Conservation (phyloP, 257 asterid species). For the Scutellaria minor region DNA sequence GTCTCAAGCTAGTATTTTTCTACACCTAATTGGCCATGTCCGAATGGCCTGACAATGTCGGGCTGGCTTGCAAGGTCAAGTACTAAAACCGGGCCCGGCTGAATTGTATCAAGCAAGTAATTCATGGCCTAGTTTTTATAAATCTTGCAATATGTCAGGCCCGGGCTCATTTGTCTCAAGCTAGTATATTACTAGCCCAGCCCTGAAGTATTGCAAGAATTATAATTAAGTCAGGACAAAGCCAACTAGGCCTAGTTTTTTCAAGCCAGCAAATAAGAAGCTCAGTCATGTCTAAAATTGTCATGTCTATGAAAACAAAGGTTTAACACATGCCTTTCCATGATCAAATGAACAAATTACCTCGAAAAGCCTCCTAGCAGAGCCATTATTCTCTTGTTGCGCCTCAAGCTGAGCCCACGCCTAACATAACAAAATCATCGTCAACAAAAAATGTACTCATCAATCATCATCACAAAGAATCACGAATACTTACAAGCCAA, state of each 20-base stretch:
- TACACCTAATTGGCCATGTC: too few relatives aligned
- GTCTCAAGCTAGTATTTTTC: not conserved
- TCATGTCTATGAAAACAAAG: not conserved
- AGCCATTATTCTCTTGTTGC: slow-evolving; percentile 61
- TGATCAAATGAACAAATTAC: slow-evolving; percentile 35
- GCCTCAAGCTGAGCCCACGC: slow-evolving; percentile 99
- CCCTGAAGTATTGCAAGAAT: not conserved
- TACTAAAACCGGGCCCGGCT: not conserved
- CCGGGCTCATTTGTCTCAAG: not conserved
- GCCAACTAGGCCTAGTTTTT: not conserved
- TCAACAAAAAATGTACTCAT: not conserved
- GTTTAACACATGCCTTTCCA: not conserved
- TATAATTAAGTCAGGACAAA: too few relatives aligned
- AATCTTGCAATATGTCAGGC: too few relatives aligned
- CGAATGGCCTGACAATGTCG: too few relatives aligned
- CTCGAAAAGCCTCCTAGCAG: slow-evolving; percentile 85
- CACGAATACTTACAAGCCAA: slow-evolving; percentile 83
- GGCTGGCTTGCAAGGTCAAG: not conserved
- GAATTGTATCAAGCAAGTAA: not conserved
- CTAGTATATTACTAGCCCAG: not conserved
- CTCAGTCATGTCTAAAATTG: too few relatives aligned
- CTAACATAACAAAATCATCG: slow-evolving; percentile 40
- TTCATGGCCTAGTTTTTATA: too few relatives aligned
- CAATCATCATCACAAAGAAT: not conserved
- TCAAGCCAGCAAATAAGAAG: too few relatives aligned